Evolutionary conservation across 225 moss, liverwort and hornwort genomes (phyloP).

Genomic region (Neckera pumila): DNA sequence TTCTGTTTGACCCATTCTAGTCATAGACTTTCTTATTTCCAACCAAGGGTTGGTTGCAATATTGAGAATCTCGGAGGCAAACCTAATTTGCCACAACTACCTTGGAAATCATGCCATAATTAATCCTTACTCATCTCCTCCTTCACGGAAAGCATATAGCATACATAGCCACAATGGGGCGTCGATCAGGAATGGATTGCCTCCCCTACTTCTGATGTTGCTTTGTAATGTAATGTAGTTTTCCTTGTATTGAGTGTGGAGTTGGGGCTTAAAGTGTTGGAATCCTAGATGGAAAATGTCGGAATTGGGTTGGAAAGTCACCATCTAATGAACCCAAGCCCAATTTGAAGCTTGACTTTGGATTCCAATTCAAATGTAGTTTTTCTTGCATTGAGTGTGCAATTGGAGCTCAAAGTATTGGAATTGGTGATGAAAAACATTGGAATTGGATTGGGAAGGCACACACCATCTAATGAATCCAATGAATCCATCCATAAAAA

Average conservation of each 20-base stretch:
- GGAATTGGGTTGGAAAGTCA: not conserved
- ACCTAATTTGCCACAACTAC: no score
- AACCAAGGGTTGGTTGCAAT: no score
- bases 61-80: no score
- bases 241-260: not conserved
- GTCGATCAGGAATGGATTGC: no score
- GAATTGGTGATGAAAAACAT: not conserved
- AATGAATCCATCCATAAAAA: not conserved
- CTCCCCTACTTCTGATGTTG: no score
- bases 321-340: not conserved
- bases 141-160: no score
- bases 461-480: not conserved
- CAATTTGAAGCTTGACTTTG: not conserved
- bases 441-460: not conserved
- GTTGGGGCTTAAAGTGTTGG: no score
- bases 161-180: no score
- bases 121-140: no score
- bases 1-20: no score
- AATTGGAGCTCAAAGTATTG: not conserved
- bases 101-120: no score
- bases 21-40: no score
- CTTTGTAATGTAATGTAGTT: not conserved
- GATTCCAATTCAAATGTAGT: not conserved
- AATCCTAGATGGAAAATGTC: not conserved
- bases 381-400: not conserved